Base-by-base conservation (phyloP, 257 asterid genomes). In the Nicotiana tabacum region DNA sequence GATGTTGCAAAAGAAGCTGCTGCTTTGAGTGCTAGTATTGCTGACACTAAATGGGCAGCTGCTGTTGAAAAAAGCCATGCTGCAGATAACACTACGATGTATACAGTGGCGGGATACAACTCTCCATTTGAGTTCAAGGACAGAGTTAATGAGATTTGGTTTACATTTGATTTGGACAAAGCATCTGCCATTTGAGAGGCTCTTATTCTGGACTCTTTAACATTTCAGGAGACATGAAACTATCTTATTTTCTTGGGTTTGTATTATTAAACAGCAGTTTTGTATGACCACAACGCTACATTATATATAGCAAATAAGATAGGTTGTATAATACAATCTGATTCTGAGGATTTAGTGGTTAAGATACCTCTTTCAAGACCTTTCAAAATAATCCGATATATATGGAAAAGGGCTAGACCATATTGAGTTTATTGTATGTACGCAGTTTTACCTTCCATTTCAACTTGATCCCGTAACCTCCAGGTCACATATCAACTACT, bases 121-220 rank as follows among this genome's bases (percentile, higher is more conserved):
- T 93, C 98, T 6, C 98, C 98, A 0, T 95, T 95, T 67, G 98
- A 95, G 90, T 90, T 90, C 74, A 82, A 60, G 55, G 81, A 86
- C 86, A 87, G 98, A 83, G 92, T 95, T 33, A 95, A 95, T 65
- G 98, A 95, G 88, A 88, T 95, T 8, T 95, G 98, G 98, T 83
- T 95, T 78, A 86, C 93, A 1, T 91, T 94, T 53, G 65, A 88
- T 69, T n/a, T 81, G 84, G 88, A 86, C 4, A 72, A 81, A 21
- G 90, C 43, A 48, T 1, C 15, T 51, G 46, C 46, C 43, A 2
- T 74, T 74, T 74, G 62, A 74, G 78, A 43, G 21, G 60, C 1
- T 24, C 6, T 70, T 70, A 33, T 43, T 35, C 74, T 30, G 46
- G n/a, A 18, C 48, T 43, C 51, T 9, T 9, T 58, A 9, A 68